Evolutionary conservation across 2,329 filamentous ascomycete species (phyloP).

Genomic region (Basipetospora chlamydospora): DNA sequence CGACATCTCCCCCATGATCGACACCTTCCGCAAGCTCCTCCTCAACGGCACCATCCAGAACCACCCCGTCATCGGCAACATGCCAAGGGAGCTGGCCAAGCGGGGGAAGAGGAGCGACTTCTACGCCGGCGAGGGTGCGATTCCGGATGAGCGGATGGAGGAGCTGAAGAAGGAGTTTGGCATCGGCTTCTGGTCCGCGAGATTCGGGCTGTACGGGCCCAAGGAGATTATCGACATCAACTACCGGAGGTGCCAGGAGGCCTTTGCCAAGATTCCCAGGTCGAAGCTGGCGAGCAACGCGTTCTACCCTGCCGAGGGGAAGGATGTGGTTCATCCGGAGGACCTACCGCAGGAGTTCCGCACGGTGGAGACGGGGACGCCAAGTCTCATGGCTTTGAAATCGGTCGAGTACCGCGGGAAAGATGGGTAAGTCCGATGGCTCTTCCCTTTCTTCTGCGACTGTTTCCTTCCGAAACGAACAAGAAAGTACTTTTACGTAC

Average conservation of each 20-base stretch:
- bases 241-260: constrained; percentile 17
- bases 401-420: constrained; percentile 6
- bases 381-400: constrained; percentile 16
- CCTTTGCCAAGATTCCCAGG: constrained; percentile 17
- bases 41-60: constrained; percentile 24
- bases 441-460: constrained; percentile 9
- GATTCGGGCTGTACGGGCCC: constrained; percentile 25
- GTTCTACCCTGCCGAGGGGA: constrained; percentile 19
- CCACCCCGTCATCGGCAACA: constrained; percentile 27
- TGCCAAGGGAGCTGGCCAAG: constrained; percentile 24
- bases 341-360: constrained; percentile 20
- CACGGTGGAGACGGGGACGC: constrained; percentile 19
- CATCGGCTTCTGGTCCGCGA: constrained; percentile 31
- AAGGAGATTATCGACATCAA: constrained; percentile 16
- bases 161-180: constrained; percentile 23
- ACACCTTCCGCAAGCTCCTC: constrained; percentile 19
- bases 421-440: neutral
- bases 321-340: constrained; percentile 17
- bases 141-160: constrained; percentile 24
- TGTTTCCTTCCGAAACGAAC: no score
- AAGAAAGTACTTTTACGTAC: constrained; percentile 23
- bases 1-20: constrained; percentile 20
- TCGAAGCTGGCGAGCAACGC: constrained; percentile 10
- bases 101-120: constrained; percentile 19
- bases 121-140: constrained; percentile 14